Evolutionary conservation across 768 basidiomycete genomes (phyloP).

Genomic region (Lepiota subincarnata): DNA sequence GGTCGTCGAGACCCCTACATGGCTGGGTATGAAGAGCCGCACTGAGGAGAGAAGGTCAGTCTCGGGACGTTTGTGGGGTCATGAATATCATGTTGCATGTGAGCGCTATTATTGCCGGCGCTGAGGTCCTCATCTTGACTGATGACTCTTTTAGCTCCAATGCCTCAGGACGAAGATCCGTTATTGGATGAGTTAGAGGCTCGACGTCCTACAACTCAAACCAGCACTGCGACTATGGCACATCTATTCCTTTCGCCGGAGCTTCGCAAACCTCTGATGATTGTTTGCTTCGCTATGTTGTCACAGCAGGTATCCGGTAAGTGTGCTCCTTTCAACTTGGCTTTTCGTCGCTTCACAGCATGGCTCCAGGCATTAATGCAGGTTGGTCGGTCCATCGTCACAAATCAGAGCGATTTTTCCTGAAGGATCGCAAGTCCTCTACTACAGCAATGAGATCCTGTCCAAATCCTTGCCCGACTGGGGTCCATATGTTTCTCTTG

Average conservation of each 20-base stretch:
- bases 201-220: constrained; percentile 20
- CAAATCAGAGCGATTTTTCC: background rate
- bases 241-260: constrained; percentile 49
- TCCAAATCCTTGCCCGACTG: constrained; percentile 72
- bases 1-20: constrained; percentile 70
- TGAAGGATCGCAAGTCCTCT: constrained; percentile 54
- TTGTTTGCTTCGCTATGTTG: constrained; percentile 67
- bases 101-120: constrained; percentile 11
- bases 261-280: constrained; percentile 57
- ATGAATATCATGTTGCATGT: constrained; percentile 23
- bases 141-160: background rate
- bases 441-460: constrained; percentile 88
- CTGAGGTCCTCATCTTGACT: background rate
- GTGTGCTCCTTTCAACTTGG: constrained; percentile 4
- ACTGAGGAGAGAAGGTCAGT: constrained; percentile 45
- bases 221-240: constrained; percentile 41
- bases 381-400: constrained; percentile 28
- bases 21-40: constrained; percentile 50
- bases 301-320: constrained; percentile 77
- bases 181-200: constrained; percentile 32
- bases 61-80: constrained; percentile 52
- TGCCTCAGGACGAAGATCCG: constrained; percentile 33
- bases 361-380: constrained; percentile 65
- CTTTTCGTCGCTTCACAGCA: background rate
- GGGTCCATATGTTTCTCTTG: constrained; percentile 79